phyloP scores from a whole-genome alignment of 169 alveolate species.

The Plasmodium malariae region DNA sequence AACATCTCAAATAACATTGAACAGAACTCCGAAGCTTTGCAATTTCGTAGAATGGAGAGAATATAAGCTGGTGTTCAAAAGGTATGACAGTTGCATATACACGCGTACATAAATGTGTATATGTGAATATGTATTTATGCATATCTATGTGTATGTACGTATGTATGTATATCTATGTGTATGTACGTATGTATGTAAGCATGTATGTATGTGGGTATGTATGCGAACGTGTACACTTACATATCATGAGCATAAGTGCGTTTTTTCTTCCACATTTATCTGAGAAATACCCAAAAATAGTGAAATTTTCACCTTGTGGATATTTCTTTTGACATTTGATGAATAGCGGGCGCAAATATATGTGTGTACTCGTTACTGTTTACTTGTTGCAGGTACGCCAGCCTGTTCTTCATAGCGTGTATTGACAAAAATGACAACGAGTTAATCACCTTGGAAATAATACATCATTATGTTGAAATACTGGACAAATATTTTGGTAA shows the following conservation, averaged over 20 bases:
- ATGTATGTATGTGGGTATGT: no score
- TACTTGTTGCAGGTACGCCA: slow-evolving; percentile 93
- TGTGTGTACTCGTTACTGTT: not conserved
- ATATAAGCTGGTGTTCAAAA: slow-evolving; percentile 95
- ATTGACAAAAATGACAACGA: slow-evolving; percentile 98
- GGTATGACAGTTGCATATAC: no score
- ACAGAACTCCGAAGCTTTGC: slow-evolving; percentile 95
- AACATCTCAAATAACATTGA: slow-evolving; percentile 92
- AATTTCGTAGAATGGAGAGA: slow-evolving; percentile 98
- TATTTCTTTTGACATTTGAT: not conserved
- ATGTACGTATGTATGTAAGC: no score
- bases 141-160: no score
- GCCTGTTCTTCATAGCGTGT: slow-evolving; percentile 97
- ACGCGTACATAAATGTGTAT: not conserved
- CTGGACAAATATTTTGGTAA: slow-evolving; percentile 98
- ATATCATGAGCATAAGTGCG: no score
- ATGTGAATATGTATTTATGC: no score
- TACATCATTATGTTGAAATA: slow-evolving; percentile 98
- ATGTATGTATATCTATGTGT: no score
- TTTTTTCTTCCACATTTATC: no score
- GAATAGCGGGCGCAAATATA: not conserved
- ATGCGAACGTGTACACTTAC: no score
- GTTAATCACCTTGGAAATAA: slow-evolving; percentile 94
- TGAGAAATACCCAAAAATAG: no score
- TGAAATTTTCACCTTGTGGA: no score